Percentiles rank a stretch among this genome's conserved stretches.
Evolutionary conservation across 2,329 filamentous ascomycete genomes (phyloP).

Genomic region (Capronia americana): DNA sequence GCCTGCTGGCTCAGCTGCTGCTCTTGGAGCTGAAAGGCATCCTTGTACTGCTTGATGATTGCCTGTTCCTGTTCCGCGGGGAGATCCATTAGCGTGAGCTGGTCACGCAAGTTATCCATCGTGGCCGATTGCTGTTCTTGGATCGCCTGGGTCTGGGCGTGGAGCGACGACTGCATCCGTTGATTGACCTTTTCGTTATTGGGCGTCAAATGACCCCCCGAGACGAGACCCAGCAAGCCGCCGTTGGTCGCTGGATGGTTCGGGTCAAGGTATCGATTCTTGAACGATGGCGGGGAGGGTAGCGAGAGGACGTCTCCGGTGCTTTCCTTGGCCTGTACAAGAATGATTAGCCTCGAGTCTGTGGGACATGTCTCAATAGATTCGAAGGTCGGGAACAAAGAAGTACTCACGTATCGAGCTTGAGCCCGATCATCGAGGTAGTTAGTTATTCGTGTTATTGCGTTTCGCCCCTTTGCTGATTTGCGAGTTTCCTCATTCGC

Average conservation of each 20-base stretch:
- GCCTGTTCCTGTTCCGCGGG: constrained; percentile 15
- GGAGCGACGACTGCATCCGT: constrained; percentile 18
- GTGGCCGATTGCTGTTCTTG: constrained; percentile 21
- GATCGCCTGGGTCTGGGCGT: constrained; percentile 12
- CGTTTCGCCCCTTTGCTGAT: constrained; percentile 38
- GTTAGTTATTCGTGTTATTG: constrained; percentile 46
- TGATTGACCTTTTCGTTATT: constrained; percentile 25
- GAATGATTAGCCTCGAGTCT: constrained; percentile 9
- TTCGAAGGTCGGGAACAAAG: not conserved
- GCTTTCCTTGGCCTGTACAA: constrained; percentile 50
- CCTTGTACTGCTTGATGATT: constrained; percentile 18
- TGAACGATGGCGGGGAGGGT: constrained; percentile 46
- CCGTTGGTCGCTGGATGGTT: constrained; percentile 58
- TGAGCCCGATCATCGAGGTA: constrained; percentile 59
- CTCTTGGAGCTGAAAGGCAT: constrained; percentile 15
- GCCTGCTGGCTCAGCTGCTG: constrained; percentile 35
- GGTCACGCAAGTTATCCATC: constrained; percentile 19
- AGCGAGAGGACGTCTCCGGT: constrained; percentile 46
- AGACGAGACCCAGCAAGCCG: constrained; percentile 54
- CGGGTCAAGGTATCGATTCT: constrained; percentile 58
- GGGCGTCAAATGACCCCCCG: constrained; percentile 47
- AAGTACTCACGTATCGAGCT: constrained; percentile 45
- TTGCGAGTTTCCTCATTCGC: constrained; percentile 26
- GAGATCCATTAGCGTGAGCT: constrained; percentile 21
- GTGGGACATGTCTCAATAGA: not conserved